These are phyloP conservation scores for Fusarium globosum DNA, from an alignment of 2,329 filamentous ascomycete species.

Conservation along the genomic window DNA sequence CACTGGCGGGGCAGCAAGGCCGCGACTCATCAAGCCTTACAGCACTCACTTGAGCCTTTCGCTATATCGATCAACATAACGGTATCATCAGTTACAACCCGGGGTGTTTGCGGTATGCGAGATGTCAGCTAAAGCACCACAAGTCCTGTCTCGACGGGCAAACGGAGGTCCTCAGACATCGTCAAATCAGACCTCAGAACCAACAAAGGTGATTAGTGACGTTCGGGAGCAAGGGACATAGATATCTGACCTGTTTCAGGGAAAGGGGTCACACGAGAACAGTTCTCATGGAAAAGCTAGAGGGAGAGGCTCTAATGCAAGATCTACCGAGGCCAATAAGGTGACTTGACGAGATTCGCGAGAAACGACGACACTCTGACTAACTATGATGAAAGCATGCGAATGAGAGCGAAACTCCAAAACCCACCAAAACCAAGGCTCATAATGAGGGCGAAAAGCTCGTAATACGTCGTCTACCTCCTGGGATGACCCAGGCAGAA, in stretches of 20 bases:
- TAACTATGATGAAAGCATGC: conserved; percentile 41
- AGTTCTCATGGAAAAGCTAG: conserved; percentile 38
- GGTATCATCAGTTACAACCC: conserved; percentile 18
- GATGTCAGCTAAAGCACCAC: conserved; percentile 52
- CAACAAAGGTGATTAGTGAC: conserved; percentile 44
- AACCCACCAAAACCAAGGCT: conserved; percentile 47
- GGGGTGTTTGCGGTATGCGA: conserved; percentile 46
- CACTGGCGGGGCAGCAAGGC: conserved; percentile 44
- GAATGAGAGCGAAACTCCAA: conserved; percentile 46
- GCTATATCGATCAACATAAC: conserved; percentile 28
- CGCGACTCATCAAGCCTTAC: conserved; percentile 45
- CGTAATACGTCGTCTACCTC: conserved; percentile 84
- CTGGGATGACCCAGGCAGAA: conserved; percentile 83
- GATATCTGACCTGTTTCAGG: conserved; percentile 40
- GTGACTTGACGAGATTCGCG: conserved; percentile 32
- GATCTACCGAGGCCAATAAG: conserved; percentile 45
- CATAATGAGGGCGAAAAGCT: conserved; percentile 77
- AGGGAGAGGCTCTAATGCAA: conserved; percentile 45
- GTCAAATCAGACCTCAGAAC: conserved; percentile 43
- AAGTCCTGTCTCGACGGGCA: conserved; percentile 52
- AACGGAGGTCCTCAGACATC: conserved; percentile 46
- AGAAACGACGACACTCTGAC: conserved; percentile 14
- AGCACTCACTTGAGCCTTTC: conserved; percentile 26
- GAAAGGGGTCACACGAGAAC: conserved; percentile 41
- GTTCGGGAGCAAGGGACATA: conserved; percentile 12